Conservation (phyloP, 2,329 filamentous ascomycete species). For the Elsinoe fawcettii region DNA sequence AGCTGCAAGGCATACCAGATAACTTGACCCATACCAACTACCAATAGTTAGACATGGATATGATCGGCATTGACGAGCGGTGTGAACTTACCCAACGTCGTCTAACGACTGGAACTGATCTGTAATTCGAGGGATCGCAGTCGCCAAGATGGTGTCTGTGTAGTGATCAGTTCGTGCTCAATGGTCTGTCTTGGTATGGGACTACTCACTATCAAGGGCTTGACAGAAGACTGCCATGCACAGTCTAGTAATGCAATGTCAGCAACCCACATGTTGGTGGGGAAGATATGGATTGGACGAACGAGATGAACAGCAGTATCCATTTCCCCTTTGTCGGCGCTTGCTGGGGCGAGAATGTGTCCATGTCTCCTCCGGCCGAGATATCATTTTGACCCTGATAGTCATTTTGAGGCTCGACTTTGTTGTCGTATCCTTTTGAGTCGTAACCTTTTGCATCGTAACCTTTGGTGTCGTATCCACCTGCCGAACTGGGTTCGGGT, state of each 20-base stretch:
- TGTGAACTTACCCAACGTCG: conserved; percentile 33
- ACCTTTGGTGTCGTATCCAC: conserved; percentile 7
- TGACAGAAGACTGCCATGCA: conserved; percentile 13
- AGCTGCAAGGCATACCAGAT: conserved; percentile 3
- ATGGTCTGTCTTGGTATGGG: conserved; percentile 13
- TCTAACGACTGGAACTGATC: conserved; percentile 42
- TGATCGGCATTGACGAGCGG: neutral
- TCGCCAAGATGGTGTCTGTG: conserved; percentile 37
- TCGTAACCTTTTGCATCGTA: neutral
- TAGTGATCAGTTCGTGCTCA: neutral
- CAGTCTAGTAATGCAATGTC: conserved; percentile 10
- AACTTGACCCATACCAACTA: conserved; percentile 24
- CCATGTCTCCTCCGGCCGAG: neutral
- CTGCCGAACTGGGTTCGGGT: conserved; percentile 1
- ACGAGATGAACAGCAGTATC: conserved; percentile 9
- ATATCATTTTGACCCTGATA: conserved; percentile 16
- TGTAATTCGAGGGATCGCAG: conserved; percentile 43
- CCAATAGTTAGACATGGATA: neutral
- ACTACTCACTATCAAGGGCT: conserved; percentile 15
- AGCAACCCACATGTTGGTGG: conserved; percentile 3
- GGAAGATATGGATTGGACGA: neutral
- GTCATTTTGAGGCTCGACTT: conserved; percentile 5
- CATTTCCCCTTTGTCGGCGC: conserved; percentile 9
- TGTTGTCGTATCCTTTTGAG: conserved; percentile 16
- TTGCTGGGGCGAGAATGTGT: conserved; percentile 8